Conservation (phyloP, 1,284 basidiomycete genomes). For the Leccinum subrobustum region DNA sequence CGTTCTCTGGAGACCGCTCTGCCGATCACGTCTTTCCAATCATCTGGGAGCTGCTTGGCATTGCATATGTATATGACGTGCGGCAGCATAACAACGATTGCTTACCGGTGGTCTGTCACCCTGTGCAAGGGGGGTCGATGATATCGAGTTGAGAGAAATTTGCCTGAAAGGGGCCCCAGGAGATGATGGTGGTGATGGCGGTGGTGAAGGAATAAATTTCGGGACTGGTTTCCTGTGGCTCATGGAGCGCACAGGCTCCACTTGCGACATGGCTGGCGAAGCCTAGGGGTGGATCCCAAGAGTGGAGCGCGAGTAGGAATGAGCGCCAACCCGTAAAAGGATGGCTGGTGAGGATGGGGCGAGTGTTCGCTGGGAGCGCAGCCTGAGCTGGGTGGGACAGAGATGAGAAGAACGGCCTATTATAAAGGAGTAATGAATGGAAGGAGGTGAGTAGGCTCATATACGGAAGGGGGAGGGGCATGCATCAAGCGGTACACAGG, state of each 20-base stretch:
- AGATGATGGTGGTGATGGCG: conserved; percentile 41
- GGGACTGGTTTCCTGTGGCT: conserved; percentile 69
- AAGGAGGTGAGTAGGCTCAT: conserved; percentile 29
- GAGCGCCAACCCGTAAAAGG: conserved; percentile 9
- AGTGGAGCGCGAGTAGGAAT: conserved; percentile 7
- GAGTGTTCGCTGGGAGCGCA: conserved; percentile 21
- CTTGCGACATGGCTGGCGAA: conserved; percentile 24
- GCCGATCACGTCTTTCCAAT: conserved; percentile 50
- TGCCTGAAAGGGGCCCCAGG: conserved; percentile 32
- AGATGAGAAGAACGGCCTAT: conserved; percentile 32
- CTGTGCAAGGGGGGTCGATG: conserved; percentile 24
- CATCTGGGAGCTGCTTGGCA: conserved; percentile 44
- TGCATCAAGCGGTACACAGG: conserved; percentile 35
- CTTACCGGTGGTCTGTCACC: conserved; percentile 48
- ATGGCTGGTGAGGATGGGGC: conserved; percentile 14
- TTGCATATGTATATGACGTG: conserved; percentile 7
- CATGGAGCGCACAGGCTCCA: conserved; percentile 41
- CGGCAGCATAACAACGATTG: background rate
- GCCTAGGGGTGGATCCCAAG: conserved; percentile 6
- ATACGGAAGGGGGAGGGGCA: conserved; percentile 29
- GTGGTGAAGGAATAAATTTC: conserved; percentile 59
- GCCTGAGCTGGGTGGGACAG: conserved; percentile 24
- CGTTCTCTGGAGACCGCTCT: conserved; percentile 35
- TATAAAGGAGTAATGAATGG: conserved; percentile 33
- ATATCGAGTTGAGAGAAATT: conserved; percentile 30